Evolutionary conservation across 2,329 filamentous ascomycete species (phyloP), one percentile per base, ranked within the genome.

Genomic region (Epichloe amarillans): DNA sequence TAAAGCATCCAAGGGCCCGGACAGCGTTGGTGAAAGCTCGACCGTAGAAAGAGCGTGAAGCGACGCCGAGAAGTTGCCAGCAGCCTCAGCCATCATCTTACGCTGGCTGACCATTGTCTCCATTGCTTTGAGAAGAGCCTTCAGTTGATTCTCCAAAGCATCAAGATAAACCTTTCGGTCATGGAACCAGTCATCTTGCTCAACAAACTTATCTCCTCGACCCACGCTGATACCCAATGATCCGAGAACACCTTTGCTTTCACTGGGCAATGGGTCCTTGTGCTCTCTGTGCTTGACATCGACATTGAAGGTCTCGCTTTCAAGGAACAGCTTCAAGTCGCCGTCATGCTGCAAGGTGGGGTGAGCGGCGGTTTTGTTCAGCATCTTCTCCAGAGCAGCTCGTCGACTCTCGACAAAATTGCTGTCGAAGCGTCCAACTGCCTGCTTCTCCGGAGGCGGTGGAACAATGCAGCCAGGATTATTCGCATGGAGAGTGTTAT

Each of bases 151-250:
- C 63, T 97, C 90, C 38, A 97, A 76, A 4, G 90, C 90, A 65
- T 98, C 93, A 11, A 98, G 79, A 63, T 98, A 98, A 50, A 97
- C 80, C 61, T 84, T 88, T 54, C 93, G 88, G 58, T 98, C 93
- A 60, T 98, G 91, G 70, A 98, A 98, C 93, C 91, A 98, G 70
- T 98, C 93, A 65, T 98, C 93, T 64, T 97, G 93, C 69, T 98
- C 93, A 39, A 98, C 82, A 69, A 98, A 98, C 67, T 98, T 98
- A 60, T 77, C 83, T 50, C 81, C 76, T 52, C 82, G 78, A 33
- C 90, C 86, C 26, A 91, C 82, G 55, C 77, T 86, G 55, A 93
- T 77, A 21, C 88, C 88, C 50, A 96, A 76, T 15, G 84, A 87
- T 60, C 89, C 88, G 60, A 97, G 80, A 72, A 97, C 84, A 50